Evolutionary conservation across 768 basidiomycete genomes (phyloP).

Genomic region (Suillus clintonianus): DNA sequence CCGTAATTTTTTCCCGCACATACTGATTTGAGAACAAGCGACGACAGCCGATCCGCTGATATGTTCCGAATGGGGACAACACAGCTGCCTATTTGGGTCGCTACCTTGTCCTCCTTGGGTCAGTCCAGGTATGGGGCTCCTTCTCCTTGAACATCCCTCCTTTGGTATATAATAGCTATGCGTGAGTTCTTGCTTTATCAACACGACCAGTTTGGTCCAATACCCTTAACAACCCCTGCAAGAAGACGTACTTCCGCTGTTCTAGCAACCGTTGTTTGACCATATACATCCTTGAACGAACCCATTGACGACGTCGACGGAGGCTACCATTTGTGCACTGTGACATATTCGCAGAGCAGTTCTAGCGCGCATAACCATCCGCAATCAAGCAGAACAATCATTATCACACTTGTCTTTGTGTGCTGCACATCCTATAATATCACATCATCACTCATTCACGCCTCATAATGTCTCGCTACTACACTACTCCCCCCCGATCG

Average conservation of each 20-base stretch:
- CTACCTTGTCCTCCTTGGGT: constrained; percentile 27
- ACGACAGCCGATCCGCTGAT: background rate
- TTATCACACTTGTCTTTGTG: constrained; percentile 5
- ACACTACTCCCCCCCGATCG: constrained; percentile 47
- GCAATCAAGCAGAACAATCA: constrained; percentile 4
- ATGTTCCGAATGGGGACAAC: constrained; percentile 23
- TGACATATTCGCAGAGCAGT: constrained; percentile 3
- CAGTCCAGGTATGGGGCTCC: background rate
- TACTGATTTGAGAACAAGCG: background rate
- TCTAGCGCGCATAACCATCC: background rate
- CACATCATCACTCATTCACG: constrained; percentile 5
- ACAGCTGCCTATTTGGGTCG: constrained; percentile 17
- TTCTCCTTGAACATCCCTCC: constrained; percentile 9
- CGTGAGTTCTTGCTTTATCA: constrained; percentile 8
- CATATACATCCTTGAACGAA: constrained; percentile 4
- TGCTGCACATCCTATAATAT: constrained; percentile 2
- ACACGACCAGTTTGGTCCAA: constrained; percentile 15
- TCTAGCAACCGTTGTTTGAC: constrained; percentile 11
- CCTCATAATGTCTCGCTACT: constrained; percentile 47
- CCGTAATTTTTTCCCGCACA: background rate
- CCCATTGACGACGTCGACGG: background rate
- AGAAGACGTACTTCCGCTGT: constrained; percentile 7
- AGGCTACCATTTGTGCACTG: constrained; percentile 3
- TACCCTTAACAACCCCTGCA: constrained; percentile 5
- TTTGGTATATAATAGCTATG: constrained; percentile 28